Evolutionary conservation across 805 yeast genomes (phyloP).

Genomic region (Candida ponderosae): DNA sequence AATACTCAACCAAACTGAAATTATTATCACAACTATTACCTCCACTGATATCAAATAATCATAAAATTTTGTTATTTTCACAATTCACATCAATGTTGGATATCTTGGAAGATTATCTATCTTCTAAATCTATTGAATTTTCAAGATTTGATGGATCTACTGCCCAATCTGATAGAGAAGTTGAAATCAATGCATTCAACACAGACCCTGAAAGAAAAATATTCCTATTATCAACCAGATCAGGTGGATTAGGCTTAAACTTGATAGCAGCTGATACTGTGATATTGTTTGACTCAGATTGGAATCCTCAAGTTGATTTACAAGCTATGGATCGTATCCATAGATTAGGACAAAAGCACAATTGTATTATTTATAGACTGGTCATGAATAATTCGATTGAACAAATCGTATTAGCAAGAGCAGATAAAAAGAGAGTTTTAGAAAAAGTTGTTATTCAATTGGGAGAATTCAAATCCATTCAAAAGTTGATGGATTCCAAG

Average conservation of each 20-base stretch:
- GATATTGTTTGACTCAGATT: slow-evolving; percentile 83
- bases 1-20: slow-evolving; percentile 66
- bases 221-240: slow-evolving; percentile 80
- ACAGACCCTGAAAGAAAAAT: slow-evolving; percentile 31
- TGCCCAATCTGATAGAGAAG: slow-evolving; percentile 56
- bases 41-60: slow-evolving; percentile 38
- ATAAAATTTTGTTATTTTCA: slow-evolving; percentile 74
- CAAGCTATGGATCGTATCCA: slow-evolving; percentile 97
- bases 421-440: slow-evolving; percentile 70
- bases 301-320: slow-evolving; percentile 96
- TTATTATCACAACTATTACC: slow-evolving; percentile 57
- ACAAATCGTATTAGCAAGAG: slow-evolving; percentile 69
- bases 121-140: slow-evolving; percentile 32
- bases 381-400: slow-evolving; percentile 77
- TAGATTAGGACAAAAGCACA: slow-evolving; percentile 82
- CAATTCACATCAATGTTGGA: slow-evolving; percentile 86
- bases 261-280: slow-evolving; percentile 85
- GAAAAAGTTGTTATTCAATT: slow-evolving; percentile 69
- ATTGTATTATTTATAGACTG: slow-evolving; percentile 75
- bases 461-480: slow-evolving; percentile 46
- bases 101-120: slow-evolving; percentile 68
- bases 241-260: slow-evolving; percentile 93
- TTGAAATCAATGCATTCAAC: slow-evolving; percentile 44
- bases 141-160: slow-evolving; percentile 76
- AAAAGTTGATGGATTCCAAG: slow-evolving; percentile 21